Evolutionary conservation across 2,329 filamentous ascomycete species (phyloP).

Genomic region (Bipolaris victoriae): DNA sequence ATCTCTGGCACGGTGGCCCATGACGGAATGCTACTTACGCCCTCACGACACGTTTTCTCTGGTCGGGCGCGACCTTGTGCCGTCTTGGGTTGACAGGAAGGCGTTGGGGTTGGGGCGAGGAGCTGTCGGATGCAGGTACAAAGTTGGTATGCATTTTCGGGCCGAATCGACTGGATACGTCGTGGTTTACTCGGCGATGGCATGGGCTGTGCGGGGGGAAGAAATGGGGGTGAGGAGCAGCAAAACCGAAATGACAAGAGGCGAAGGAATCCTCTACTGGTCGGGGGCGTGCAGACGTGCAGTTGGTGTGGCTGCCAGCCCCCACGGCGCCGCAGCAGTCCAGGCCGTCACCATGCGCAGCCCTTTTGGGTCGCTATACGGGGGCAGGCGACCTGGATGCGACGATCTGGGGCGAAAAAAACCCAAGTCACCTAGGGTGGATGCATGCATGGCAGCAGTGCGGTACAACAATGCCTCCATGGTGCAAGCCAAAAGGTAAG

Average conservation of each 20-base stretch:
- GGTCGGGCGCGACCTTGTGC: conserved; percentile 31
- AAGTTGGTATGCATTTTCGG: conserved; percentile 19
- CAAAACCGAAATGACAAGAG: conserved; percentile 10
- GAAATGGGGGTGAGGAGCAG: conserved; percentile 9
- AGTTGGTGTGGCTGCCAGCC: conserved; percentile 9
- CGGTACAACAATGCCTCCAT: not conserved
- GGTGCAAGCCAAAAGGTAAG: too few species aligned
- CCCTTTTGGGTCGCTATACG: not conserved
- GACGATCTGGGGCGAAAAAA: not conserved
- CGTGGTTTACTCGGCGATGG: conserved; percentile 10
- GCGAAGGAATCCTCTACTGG: not conserved
- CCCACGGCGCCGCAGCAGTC: conserved; percentile 6
- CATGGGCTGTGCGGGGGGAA: conserved; percentile 11
- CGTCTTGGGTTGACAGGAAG: conserved; percentile 33
- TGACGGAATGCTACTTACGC: conserved; percentile 25
- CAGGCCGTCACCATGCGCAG: not conserved
- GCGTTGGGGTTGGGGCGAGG: conserved; percentile 22
- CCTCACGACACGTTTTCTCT: conserved; percentile 30
- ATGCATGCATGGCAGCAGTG: not conserved
- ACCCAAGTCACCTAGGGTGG: not conserved
- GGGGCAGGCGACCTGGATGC: not conserved
- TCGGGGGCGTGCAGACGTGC: conserved; percentile 2
- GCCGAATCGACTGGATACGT: conserved; percentile 10
- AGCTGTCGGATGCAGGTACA: conserved; percentile 14
- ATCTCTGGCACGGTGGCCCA: not conserved